A percentile compares a stretch with the other conserved stretches of the same genome.
These are phyloP conservation scores for Artemisia annua DNA, from an alignment of 129 eudicot species.

Conservation along the genomic window DNA sequence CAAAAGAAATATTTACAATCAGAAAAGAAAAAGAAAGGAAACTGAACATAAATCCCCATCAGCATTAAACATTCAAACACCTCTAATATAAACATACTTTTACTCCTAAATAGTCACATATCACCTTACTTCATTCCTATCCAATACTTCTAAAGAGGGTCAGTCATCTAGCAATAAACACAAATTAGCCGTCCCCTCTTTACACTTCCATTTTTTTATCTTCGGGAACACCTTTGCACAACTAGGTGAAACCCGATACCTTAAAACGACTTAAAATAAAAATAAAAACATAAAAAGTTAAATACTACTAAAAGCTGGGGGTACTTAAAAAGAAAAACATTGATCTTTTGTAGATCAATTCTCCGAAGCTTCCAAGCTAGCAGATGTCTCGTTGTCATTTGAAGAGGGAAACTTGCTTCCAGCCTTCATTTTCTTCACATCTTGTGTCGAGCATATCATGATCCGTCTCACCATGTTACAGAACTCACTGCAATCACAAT, in stretches of 20 bases:
- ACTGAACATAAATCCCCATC: conserved; percentile 12
- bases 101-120: conserved; percentile 30
- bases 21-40: neutral
- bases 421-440: conserved; percentile 72
- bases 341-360: conserved; percentile 20
- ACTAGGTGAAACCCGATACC: conserved; percentile 33
- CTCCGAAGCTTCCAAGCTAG: conserved; percentile 45
- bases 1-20: conserved; percentile 5
- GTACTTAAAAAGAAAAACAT: neutral
- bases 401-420: conserved; percentile 52
- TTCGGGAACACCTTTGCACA: conserved; percentile 19
- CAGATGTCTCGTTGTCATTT: conserved; percentile 45
- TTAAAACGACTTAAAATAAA: conserved; percentile 7
- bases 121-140: conserved; percentile 6
- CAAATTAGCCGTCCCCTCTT: conserved; percentile 27
- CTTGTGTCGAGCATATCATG: conserved; percentile 73
- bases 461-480: conserved; percentile 78
- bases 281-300: neutral
- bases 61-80: conserved; percentile 21
- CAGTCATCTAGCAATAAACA: conserved; percentile 28
- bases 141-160: conserved; percentile 21
- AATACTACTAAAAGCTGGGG: conserved; percentile 7
- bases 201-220: conserved; percentile 6
- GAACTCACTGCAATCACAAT: conserved; percentile 58
- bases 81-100: conserved; percentile 28